These are phyloP conservation scores for Sporothrix euskadiensis DNA, from an alignment of 2,329 filamentous ascomycete genomes.

Conservation along the genomic window DNA sequence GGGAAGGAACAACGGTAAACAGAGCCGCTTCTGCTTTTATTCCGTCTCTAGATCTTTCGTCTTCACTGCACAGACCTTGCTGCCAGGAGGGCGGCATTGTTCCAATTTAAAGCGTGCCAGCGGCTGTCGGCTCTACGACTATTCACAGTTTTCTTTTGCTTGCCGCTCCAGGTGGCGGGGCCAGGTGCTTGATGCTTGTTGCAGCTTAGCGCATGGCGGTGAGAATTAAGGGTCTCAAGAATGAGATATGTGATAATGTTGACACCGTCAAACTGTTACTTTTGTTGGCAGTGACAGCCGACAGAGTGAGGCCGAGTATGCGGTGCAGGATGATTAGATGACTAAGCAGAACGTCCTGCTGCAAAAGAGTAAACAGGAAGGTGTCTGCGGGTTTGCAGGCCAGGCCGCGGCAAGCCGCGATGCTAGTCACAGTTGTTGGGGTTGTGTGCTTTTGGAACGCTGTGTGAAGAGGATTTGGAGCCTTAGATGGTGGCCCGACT, in stretches of 20 bases:
- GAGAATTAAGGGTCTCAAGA: neutral
- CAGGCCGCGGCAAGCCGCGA: slow-evolving; percentile 4
- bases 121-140: neutral
- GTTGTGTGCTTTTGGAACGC: neutral
- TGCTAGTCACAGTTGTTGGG: neutral
- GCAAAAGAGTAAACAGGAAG: neutral
- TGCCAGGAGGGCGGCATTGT: slow-evolving; percentile 6
- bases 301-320: neutral
- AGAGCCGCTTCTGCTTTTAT: neutral
- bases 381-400: slow-evolving; percentile 7
- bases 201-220: slow-evolving; percentile 8
- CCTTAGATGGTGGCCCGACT: slow-evolving; percentile 23
- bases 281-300: neutral
- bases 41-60: neutral
- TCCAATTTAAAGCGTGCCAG: neutral
- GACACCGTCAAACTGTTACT: neutral
- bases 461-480: neutral
- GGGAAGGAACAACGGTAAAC: neutral
- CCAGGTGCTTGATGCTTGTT: neutral
- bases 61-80: neutral
- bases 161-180: neutral
- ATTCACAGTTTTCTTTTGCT: neutral
- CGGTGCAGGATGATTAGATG: neutral
- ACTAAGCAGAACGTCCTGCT: neutral
- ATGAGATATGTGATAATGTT: neutral